These are phyloP conservation scores for Ustilago xerochloae DNA, from an alignment of 1,284 basidiomycete genomes.

Conservation along the genomic window DNA sequence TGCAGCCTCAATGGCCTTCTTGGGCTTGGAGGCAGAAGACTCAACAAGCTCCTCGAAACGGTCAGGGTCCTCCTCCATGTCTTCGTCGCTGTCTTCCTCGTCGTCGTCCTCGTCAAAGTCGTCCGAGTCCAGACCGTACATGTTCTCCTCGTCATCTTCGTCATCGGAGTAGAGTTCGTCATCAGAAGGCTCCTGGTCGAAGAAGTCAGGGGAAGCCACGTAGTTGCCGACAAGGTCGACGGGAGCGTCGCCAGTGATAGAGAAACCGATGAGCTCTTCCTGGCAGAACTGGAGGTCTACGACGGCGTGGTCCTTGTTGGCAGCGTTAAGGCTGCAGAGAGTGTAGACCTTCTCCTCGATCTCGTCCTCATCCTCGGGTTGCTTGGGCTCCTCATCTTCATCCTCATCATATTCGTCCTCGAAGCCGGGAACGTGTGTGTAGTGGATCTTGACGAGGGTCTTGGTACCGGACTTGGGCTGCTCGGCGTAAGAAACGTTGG, in stretches of 20 bases:
- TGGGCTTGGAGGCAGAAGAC: constrained; percentile 29
- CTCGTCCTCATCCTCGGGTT: constrained; percentile 63
- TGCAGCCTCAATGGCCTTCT: constrained; percentile 40
- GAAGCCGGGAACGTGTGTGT: constrained; percentile 71
- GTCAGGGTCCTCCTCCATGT: constrained; percentile 54
- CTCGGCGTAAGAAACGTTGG: constrained; percentile 78
- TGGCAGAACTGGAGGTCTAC: constrained; percentile 76
- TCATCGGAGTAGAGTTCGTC: constrained; percentile 57
- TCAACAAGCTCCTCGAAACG: constrained; percentile 50
- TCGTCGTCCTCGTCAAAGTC: constrained; percentile 52
- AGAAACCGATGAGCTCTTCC: constrained; percentile 76
- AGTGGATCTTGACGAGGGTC: constrained; percentile 80
- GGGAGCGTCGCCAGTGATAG: constrained; percentile 83
- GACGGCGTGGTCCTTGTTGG: constrained; percentile 77
- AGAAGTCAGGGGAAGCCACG: constrained; percentile 72
- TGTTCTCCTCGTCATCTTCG: constrained; percentile 72
- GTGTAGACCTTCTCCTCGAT: constrained; percentile 70
- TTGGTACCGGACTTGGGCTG: constrained; percentile 76
- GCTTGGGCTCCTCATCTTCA: constrained; percentile 65
- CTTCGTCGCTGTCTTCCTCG: constrained; percentile 53
- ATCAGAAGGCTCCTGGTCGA: constrained; percentile 71
- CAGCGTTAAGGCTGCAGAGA: constrained; percentile 71
- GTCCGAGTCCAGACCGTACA: constrained; percentile 65
- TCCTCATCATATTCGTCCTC: constrained; percentile 72
- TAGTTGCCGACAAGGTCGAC: constrained; percentile 92